Base-by-base conservation (phyloP, 257 asterid genomes). In the Plantago elongata region DNA sequence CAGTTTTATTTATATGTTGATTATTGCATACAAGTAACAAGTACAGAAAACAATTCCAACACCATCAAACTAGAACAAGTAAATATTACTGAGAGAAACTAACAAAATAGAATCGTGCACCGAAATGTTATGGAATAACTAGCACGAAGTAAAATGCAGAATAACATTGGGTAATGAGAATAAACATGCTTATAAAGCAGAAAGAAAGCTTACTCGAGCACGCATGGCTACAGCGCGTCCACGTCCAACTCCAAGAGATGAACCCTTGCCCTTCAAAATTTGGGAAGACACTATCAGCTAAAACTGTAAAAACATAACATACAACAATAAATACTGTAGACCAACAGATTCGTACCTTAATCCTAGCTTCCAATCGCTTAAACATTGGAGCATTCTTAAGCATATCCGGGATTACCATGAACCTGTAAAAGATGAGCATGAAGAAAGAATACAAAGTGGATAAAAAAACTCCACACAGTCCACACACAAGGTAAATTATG, bases 331-430 rank as follows among this genome's bases (percentile, higher is more conserved):
- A 27, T 45, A 10, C 27, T 34, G 40, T 18, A 12, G 17, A 54
- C 6, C 47, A 67, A 68, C 14, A 55, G 37, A 64, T 56, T 29
- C 1, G 65, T 64, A 92, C 99, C 99, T 92, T 92, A 69, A 92
- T 92, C 75, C 84, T 92, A 74, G 99, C 81, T 70, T 92, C 99
- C 81, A 89, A 77, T n/a, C 94, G 95, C 74, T 92, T 92, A 66
- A 92, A 92, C 97, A 92, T 92, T 44, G 97, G 97, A 75, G 99
- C 99, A 74, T 92, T 92, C 83, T 92, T 89, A 22, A 92, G 96
- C 99, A 92, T 92, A 73, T 89, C 97, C 0, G 99, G 99, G 49
- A 91, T 92, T 34, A 92, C 95, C 97, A 93, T 93, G 78, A 86
- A 92, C 86, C 98, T 91, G 85, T 47, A 54, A 60, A 38, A 57